Evolutionary conservation across 2,329 filamentous ascomycete genomes (phyloP), one percentile per base, ranked within the genome.

Genomic region (Alternaria postmessia): DNA sequence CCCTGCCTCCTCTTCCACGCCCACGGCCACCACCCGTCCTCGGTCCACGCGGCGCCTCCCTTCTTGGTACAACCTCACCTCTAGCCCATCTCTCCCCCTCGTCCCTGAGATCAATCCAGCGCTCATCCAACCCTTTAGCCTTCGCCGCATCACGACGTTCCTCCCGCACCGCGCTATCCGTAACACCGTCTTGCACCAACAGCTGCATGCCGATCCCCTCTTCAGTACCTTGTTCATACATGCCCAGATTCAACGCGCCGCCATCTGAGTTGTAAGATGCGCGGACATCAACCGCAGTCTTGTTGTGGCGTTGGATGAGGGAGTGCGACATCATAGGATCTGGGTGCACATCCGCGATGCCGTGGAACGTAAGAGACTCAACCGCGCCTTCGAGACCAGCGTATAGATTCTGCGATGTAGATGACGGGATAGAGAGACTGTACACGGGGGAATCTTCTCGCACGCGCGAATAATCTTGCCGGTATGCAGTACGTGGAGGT

Each of bases 361-460:
- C 76, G 5, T 79, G 77, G 61, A 85, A 80, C 3, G 79, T 79
- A 4, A 85, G 68, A 57, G 78, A 76, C 18, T 84, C 67, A 3
- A 84, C 72, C 2, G 70, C 70, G 44, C 80, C 81, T 68, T 84
- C 82, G 4, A 85, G 71, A 3, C 83, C 83, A 4, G 81, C 82
- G 57, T 82, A 85, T 11, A 85, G 57, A 30, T 77, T 78, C 1
- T 81, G 78, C 0, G 82, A 84, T 12, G 65, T 75, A 2, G 78
- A 57, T 0, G 82, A 83, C 0, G 83, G 78, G 0, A 81, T 79
- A 0, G 82, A 82, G 7, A 85, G 75, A 8, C 78, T 79, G 70
- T 85, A 85, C 9, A 85, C 75, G 3, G 81, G 80, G 2, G 80
- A 82, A 51, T 81, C 61, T 42, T 71, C 65, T 1, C 63, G 66